These are phyloP conservation scores for Rhodosporidiobolus sp. DNA, from an alignment of 768 basidiomycete genomes.

Conservation along the genomic window DNA sequence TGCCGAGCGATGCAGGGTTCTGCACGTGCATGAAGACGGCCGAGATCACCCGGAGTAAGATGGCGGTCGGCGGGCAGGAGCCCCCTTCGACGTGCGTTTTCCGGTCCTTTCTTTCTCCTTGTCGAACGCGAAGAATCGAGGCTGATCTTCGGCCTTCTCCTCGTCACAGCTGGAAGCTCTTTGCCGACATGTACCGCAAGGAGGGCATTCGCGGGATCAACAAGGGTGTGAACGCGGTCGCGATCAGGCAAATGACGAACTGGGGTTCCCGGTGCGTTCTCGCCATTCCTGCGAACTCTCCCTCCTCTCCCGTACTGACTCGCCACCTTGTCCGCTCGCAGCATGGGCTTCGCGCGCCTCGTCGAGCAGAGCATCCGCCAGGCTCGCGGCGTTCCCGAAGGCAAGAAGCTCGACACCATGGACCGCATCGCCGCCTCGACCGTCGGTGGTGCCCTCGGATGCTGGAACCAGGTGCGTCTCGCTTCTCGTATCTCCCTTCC, in stretches of 20 bases:
- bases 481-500: slow-evolving; percentile 81
- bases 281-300: not conserved
- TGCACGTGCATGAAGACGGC: slow-evolving; percentile 99
- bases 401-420: slow-evolving; percentile 65
- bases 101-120: not conserved
- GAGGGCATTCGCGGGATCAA: slow-evolving; percentile 96
- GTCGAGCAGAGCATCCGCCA: slow-evolving; percentile 77
- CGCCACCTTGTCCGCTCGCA: slow-evolving; percentile 51
- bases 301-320: slow-evolving; percentile 31
- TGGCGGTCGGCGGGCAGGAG: slow-evolving; percentile 74
- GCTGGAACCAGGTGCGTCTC: slow-evolving; percentile 79
- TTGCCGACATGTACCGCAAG: slow-evolving; percentile 85
- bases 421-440: slow-evolving; percentile 88
- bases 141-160: slow-evolving; percentile 43
- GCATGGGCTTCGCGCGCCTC: slow-evolving; percentile 94
- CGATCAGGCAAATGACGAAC: slow-evolving; percentile 52
- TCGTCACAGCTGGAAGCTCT: slow-evolving; percentile 80
- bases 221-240: slow-evolving; percentile 85
- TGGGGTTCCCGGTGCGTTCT: slow-evolving; percentile 50
- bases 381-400: slow-evolving; percentile 71
- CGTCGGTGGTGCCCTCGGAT: slow-evolving; percentile 82
- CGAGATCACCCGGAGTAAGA: slow-evolving; percentile 94
- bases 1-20: slow-evolving; percentile 56
- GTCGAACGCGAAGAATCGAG: not conserved
- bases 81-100: slow-evolving; percentile 56